Conservation (phyloP, 2,329 filamentous ascomycete species). For the Fusarium buxicola region DNA sequence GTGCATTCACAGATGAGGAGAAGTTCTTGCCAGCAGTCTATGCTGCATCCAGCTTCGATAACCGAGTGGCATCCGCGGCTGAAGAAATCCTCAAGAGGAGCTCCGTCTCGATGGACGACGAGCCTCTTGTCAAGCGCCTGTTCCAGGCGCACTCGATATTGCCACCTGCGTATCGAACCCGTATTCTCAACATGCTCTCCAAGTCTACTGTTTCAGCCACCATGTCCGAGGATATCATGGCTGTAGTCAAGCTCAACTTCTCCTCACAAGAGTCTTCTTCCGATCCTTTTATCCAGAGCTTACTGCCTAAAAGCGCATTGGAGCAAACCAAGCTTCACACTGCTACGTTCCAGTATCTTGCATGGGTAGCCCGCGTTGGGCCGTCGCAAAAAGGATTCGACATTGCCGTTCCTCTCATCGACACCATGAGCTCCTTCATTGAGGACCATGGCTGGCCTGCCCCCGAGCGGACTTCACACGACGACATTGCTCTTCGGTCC, state of each 20-base stretch:
- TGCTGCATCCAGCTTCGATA: conserved; percentile 85
- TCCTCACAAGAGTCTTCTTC: conserved; percentile 48
- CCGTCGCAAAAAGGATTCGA: conserved; percentile 67
- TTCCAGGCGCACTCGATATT: conserved; percentile 80
- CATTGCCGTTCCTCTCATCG: conserved; percentile 76
- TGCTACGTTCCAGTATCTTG: conserved; percentile 86
- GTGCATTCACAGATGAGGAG: conserved; percentile 85
- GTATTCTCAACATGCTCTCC: conserved; percentile 79
- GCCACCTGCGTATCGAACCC: conserved; percentile 79
- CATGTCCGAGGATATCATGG: conserved; percentile 74
- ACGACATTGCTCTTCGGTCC: conserved; percentile 76
- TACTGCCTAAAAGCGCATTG: conserved; percentile 65
- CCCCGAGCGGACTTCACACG: conserved; percentile 67
- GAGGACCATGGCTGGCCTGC: conserved; percentile 85
- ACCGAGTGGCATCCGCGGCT: conserved; percentile 82
- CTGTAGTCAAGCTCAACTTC: conserved; percentile 76
- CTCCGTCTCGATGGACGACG: conserved; percentile 78
- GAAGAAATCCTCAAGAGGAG: conserved; percentile 90
- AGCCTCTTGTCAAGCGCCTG: conserved; percentile 70
- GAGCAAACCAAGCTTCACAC: conserved; percentile 84
- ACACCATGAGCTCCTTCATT: conserved; percentile 78
- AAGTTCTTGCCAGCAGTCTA: conserved; percentile 86
- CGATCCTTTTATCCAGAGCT: conserved; percentile 24
- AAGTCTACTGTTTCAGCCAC: conserved; percentile 81
- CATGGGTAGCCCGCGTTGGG: conserved; percentile 85